These are phyloP conservation scores for Lactarius sanguifluus DNA, from an alignment of 768 basidiomycete genomes.

Conservation along the genomic window DNA sequence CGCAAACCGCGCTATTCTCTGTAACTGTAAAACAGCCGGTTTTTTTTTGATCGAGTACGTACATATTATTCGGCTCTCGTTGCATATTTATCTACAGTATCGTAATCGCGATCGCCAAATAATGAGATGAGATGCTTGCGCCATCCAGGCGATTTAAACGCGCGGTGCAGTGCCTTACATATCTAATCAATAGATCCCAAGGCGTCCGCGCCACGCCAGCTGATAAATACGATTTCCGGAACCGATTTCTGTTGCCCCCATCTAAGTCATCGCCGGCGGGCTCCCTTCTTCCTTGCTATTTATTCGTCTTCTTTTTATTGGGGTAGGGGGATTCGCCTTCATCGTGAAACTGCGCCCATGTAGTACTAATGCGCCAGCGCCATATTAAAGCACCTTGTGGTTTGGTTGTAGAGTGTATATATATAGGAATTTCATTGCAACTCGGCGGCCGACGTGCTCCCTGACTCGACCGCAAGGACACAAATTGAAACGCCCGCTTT, in stretches of 20 bases:
- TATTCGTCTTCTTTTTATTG: too few species aligned
- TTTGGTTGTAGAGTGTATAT: too few species aligned
- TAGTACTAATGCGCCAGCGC: too few species aligned
- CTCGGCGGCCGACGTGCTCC: background rate
- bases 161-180: background rate
- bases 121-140: background rate
- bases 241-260: background rate
- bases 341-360: too few species aligned
- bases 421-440: background rate
- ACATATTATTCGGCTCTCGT: background rate
- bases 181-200: background rate
- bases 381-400: too few species aligned
- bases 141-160: conserved; percentile 1
- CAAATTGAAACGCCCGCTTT: background rate
- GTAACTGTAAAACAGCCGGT: background rate
- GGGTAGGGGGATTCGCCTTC: too few species aligned
- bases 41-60: background rate
- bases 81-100: background rate
- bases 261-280: background rate
- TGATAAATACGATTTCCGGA: background rate
- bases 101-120: background rate
- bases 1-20: too few species aligned
- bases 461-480: background rate
- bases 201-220: background rate
- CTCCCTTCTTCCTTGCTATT: background rate